These are phyloP conservation scores for Trametes coccinea DNA, from an alignment of 768 basidiomycete genomes.

Conservation along the genomic window DNA sequence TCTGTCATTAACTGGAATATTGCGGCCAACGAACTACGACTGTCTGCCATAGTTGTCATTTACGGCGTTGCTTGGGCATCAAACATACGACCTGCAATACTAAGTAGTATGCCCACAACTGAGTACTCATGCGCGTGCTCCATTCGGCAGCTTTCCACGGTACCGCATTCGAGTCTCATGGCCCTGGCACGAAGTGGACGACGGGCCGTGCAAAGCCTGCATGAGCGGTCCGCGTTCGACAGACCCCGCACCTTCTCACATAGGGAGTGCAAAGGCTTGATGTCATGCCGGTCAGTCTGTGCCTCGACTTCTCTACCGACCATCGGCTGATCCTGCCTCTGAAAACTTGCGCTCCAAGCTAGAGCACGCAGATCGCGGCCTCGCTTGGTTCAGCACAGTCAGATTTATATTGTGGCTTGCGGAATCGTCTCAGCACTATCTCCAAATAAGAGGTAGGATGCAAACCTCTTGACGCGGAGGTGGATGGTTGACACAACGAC, in stretches of 20 bases:
- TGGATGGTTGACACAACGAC: not conserved
- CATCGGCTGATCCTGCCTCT: not conserved
- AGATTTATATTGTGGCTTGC: not conserved
- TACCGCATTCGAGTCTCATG: too few species aligned
- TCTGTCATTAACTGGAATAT: too few species aligned
- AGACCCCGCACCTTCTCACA: constrained; percentile 6
- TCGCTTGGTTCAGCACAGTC: not conserved
- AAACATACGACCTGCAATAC: too few species aligned
- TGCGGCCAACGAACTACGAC: too few species aligned
- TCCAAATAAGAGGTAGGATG: too few species aligned
- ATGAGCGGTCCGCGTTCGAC: constrained; percentile 1
- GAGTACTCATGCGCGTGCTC: too few species aligned
- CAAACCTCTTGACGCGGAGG: too few species aligned
- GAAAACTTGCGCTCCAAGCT: not conserved
- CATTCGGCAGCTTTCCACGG: too few species aligned
- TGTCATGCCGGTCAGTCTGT: constrained; percentile 17
- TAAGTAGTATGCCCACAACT: too few species aligned
- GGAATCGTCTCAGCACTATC: not conserved
- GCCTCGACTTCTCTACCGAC: constrained; percentile 10
- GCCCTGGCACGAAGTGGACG: not conserved
- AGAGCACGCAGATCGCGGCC: constrained; percentile 1
- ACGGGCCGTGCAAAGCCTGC: not conserved
- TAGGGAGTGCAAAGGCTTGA: constrained; percentile 7
- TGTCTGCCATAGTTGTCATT: too few species aligned
- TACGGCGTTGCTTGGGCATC: too few species aligned